Base-by-base conservation (phyloP, 177 flowering plant species). In the Tripterygium wilfordii region DNA sequence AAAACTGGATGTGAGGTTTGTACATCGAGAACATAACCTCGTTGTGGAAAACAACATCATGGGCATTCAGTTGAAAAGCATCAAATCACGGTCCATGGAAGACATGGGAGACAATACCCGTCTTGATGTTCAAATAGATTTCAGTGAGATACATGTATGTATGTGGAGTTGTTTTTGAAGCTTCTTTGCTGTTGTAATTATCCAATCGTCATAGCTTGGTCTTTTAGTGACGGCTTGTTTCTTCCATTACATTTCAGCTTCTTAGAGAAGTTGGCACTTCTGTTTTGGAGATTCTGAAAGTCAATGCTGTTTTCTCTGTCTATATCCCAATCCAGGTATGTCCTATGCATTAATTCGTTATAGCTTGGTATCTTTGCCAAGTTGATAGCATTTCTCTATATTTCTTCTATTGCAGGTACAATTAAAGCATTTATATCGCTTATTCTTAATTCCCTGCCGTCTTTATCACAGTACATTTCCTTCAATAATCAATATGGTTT, bases 61-160 rank as follows among this genome's bases (percentile, higher is more conserved):
- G 72, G 99, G 99, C 26, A 78, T 94, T 57, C 85, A 87, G 49
- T 48, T 94, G 49, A 79, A 64, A 60, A 78, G 82, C 60, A 63
- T 58, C 43, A 94, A 87, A 60, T 90, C 99, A 47, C 72, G 51
- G 39, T 73, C 78, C 32, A 60, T 33, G 58, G 97, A 94, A 58
- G 97, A 94, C 53, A 61, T 70, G 6, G 92, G 96, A 54, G 97
- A 94, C 68, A 76, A 77, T 64, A 83, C 86, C 24, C 91, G 81
- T 38, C 75, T 87, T 63, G 95, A 94, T 56, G 54, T 87, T 67
- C 96, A 88, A 64, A 42, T 94, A 85, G 99, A 87, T 55, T 77
- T 84, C 59, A 89, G 87, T 63, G 96, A 85, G 74, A 87, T 94
- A 75, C 88, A 89, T 94, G 99, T 94, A 85, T 56, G 67, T 53